A percentile compares a stretch with the other conserved stretches of the same genome.
Evolutionary conservation across 495 filamentous ascomycete genomes (phyloP).

Genomic region (Choiromyces venosus): DNA sequence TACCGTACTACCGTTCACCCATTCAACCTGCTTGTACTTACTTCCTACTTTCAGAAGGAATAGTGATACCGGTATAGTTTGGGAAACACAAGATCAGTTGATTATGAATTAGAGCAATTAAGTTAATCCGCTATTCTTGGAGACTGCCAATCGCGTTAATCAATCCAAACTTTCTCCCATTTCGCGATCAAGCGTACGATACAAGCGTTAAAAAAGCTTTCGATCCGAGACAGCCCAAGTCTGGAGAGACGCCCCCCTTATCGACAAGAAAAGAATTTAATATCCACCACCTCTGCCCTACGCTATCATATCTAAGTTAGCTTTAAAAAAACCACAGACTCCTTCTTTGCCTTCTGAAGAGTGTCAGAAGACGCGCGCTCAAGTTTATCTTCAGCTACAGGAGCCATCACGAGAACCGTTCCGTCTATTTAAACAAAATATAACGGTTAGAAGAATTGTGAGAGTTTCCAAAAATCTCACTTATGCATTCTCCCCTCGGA

Average conservation of each 20-base stretch:
- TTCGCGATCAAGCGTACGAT: constrained; percentile 28
- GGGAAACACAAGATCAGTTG: neutral
- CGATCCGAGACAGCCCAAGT: constrained; percentile 33
- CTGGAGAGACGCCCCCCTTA: constrained; percentile 31
- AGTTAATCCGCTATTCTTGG: neutral
- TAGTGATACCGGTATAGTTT: neutral
- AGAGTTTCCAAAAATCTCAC: neutral
- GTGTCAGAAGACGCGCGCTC: neutral
- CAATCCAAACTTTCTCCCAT: constrained; percentile 28
- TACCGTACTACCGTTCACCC: neutral
- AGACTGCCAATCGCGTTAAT: constrained; percentile 31
- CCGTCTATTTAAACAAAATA: neutral
- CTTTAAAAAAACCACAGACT: neutral
- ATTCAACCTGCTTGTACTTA: neutral
- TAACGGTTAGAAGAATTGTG: neutral
- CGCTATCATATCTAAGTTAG: neutral
- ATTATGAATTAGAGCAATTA: neutral
- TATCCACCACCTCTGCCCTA: constrained; percentile 15
- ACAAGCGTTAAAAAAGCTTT: constrained; percentile 19
- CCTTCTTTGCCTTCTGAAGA: neutral
- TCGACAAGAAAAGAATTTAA: constrained; percentile 27
- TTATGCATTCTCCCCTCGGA: neutral
- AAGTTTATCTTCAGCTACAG: neutral
- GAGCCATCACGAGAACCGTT: neutral
- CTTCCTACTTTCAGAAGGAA: neutral